Evolutionary conservation across 2,329 filamentous ascomycete genomes (phyloP).

Genomic region (Polychaeton citri): DNA sequence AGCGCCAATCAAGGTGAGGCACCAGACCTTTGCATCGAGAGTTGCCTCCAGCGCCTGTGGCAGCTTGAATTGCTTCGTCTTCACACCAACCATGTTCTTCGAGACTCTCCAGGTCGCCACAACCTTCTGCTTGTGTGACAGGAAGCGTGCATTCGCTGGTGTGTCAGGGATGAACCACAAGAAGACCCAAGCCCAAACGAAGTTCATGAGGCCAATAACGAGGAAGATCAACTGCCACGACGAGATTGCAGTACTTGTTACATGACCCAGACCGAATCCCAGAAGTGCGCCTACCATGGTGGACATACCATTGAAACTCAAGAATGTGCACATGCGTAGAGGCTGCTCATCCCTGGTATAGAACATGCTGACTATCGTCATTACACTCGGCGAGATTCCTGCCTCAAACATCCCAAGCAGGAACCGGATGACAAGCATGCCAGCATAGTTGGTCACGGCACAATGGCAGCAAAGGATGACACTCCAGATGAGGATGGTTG

Average conservation of each 20-base stretch:
- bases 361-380: slow-evolving; percentile 31
- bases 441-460: slow-evolving; percentile 26
- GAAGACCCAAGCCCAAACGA: slow-evolving; percentile 22
- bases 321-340: slow-evolving; percentile 29
- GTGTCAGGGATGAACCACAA: slow-evolving; percentile 31
- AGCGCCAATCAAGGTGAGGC: slow-evolving; percentile 25
- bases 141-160: slow-evolving; percentile 29
- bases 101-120: slow-evolving; percentile 22
- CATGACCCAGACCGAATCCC: slow-evolving; percentile 26
- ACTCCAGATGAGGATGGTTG: slow-evolving; percentile 30
- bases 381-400: slow-evolving; percentile 41
- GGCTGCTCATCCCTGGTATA: slow-evolving; percentile 4
- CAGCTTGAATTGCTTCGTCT: slow-evolving; percentile 33
- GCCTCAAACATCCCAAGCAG: slow-evolving; percentile 43
- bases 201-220: slow-evolving; percentile 32
- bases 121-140: slow-evolving; percentile 28
- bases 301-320: slow-evolving; percentile 25
- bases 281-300: slow-evolving; percentile 25
- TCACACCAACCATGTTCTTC: slow-evolving; percentile 17
- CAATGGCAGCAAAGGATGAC: slow-evolving; percentile 25
- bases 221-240: slow-evolving; percentile 38
- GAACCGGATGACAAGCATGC: slow-evolving; percentile 33
- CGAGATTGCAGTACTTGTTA: slow-evolving; percentile 31
- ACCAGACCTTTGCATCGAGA: slow-evolving; percentile 26
- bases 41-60: slow-evolving; percentile 26